phyloP scores from a whole-genome alignment of 768 basidiomycete species.

The Phanerochaete sordida region DNA sequence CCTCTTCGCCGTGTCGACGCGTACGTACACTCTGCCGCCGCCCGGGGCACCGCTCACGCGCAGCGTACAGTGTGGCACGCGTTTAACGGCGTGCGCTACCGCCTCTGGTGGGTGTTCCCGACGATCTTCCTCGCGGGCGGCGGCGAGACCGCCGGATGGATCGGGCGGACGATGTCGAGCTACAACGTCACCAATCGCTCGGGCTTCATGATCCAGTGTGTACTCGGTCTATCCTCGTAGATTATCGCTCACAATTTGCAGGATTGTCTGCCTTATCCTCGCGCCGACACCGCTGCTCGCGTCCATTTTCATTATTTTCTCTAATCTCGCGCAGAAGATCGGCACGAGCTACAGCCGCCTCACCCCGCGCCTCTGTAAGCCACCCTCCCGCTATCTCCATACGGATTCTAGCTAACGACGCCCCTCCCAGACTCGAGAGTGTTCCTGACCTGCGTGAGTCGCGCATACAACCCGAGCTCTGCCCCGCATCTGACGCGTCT shows the following conservation, averaged over 20 bases:
- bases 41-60: background rate
- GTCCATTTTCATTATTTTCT: constrained; percentile 58
- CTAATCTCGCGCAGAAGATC: constrained; percentile 40
- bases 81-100: constrained; percentile 23
- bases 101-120: constrained; percentile 33
- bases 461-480: background rate
- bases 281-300: constrained; percentile 58
- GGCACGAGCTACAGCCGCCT: constrained; percentile 46
- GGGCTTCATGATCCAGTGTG: constrained; percentile 38
- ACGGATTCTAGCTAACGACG: background rate
- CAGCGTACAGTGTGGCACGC: constrained; percentile 17
- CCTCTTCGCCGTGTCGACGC: constrained; percentile 28
- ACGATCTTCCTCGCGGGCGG: constrained; percentile 30
- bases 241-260: background rate
- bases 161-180: constrained; percentile 32
- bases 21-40: constrained; percentile 15
- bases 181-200: constrained; percentile 18
- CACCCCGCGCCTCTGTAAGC: constrained; percentile 39
- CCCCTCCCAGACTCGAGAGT: constrained; percentile 37
- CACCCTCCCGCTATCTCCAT: too few species aligned
- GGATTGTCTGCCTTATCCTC: constrained; percentile 30
- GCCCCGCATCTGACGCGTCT: background rate
- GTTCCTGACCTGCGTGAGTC: constrained; percentile 35
- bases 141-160: constrained; percentile 36
- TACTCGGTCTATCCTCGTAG: background rate